Conservation (phyloP, 345 rosid genomes). For the Microcos paniculata region DNA sequence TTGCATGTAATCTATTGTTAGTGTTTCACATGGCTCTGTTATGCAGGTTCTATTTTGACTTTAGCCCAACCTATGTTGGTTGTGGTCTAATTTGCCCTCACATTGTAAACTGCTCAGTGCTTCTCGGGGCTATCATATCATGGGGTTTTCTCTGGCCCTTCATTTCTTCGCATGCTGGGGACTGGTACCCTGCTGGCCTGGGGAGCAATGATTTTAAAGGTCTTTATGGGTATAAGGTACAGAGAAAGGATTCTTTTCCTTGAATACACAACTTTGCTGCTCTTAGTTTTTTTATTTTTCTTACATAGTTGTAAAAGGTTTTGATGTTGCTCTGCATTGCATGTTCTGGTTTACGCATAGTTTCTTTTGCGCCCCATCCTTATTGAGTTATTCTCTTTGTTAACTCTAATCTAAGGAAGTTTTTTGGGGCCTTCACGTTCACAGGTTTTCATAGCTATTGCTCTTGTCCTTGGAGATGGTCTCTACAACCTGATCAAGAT, state of each 20-base stretch:
- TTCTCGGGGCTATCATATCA: constrained; percentile 84
- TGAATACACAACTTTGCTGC: neutral
- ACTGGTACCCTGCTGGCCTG: constrained; percentile 87
- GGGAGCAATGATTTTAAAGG: constrained; percentile 84
- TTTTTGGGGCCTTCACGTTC: neutral
- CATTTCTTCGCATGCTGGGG: constrained; percentile 69
- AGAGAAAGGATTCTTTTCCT: neutral
- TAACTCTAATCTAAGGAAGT: constrained; percentile 7
- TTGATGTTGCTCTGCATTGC: neutral
- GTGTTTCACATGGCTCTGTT: constrained; percentile 9
- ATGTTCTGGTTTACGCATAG: neutral
- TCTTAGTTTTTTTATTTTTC: too few species aligned
- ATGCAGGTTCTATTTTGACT: constrained; percentile 87
- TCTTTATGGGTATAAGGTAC: constrained; percentile 89
- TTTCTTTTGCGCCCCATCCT: neutral
- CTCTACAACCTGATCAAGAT: constrained; percentile 87
- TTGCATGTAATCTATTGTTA: neutral
- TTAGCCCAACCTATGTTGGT: constrained; percentile 94
- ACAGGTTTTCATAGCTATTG: constrained; percentile 86
- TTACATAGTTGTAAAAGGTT: constrained; percentile 8
- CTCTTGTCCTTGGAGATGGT: constrained; percentile 91
- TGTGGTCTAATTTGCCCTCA: constrained; percentile 97
- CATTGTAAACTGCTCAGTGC: constrained; percentile 85
- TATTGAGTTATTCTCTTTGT: neutral
- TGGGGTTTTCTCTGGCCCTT: constrained; percentile 96